Evolutionary conservation across 2,329 filamentous ascomycete genomes (phyloP), one percentile per base, ranked within the genome.

Genomic region (Ophiocordyceps polyrhachis-furcata): DNA sequence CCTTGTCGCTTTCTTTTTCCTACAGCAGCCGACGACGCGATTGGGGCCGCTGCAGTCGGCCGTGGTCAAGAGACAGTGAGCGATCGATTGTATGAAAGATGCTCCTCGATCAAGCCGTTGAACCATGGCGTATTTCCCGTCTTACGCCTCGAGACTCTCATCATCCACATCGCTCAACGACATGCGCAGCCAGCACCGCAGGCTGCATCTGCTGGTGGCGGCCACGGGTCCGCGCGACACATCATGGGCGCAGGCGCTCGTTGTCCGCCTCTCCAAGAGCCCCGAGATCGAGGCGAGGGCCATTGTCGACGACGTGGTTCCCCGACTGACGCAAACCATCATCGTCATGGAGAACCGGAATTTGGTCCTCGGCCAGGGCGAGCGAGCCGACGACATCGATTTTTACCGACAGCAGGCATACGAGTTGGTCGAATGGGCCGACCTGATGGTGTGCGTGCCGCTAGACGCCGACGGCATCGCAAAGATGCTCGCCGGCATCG

Each of bases 401-500:
- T 67, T 66, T 43, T 71, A 68, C 47, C 55, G 56, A 23, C 62
- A 63, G 44, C 71, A 69, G 49, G 76, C 69, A 4, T 75, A 68
- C 51, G 80, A 85, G 50, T 63, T 93, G 48, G 84, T 86, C 51
- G 74, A 84, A 49, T 95, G 88, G 88, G 85, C 88, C 6, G 83
- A 94, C 60, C 65, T 94, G 51, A 70, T 94, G 47, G 78, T 94
- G 29, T 74, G 93, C 46, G 83, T 83, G 7, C 86, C 88, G 4
- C 80, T 93, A 43, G 83, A 91, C 58, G 84, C 86, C 8, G 83
- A 91, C 56, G 81, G 80, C 45, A 70, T 94, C 45, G 83, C 83
- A 28, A 85, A 85, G 58, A 93, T 95, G 86, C 69, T 94, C 56
- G 76, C 81, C 45, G 88, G 88, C 44, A 73, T 89, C 46, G 80